Base-by-base conservation (phyloP, 1,284 basidiomycete species). In the Ustilago trichophora region DNA sequence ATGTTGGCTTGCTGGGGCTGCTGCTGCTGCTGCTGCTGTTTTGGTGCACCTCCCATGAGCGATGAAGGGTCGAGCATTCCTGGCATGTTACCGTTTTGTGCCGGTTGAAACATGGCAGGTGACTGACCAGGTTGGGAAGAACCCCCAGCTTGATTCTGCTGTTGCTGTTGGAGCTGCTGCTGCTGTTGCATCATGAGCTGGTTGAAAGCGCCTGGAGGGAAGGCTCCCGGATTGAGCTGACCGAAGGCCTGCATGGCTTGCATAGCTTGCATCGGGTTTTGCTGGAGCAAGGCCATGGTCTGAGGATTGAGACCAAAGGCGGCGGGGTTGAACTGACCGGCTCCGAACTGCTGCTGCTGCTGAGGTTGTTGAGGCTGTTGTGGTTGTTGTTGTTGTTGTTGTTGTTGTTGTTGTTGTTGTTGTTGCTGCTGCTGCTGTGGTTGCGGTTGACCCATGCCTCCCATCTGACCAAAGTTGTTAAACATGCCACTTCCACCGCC, bases 261-360 rank as follows among this genome's bases (percentile, higher is more conserved):
- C 59, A 69, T 63, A 4, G 65, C 65, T 29, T 69, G 66, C 66
- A 69, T 58, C 9, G 66, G 60, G 19, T 63, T 64, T 49, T 70
- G 66, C 44, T 59, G 55, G 19, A 70, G 60, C 29, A 64, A 21
- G 1, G 60, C 60, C 55, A 70, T 65, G 22, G 52, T 32, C 38
- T 70, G 66, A 6, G 66, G 66, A 21, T 60, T 70, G 37, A 64
- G 32, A 19, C 55, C 66, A 16, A 70, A 55, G 5, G 56, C 60
- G 19, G 60, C 60, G 7, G 59, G 59, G 10, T 65, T 60, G 52
- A 64, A 43, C 25, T 58, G 60, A 12, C 43, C 54, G 3, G 38
- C 38, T 11, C 53, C 49, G 24, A 64, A 64, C n/a, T n/a, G n/a
- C n/a, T n/a, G n/a, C 35, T 48, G 57, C 12, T 42, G 56, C n/a